These are phyloP conservation scores for Kuraishia ogatae DNA, from an alignment of 805 yeast genomes.

Conservation along the genomic window DNA sequence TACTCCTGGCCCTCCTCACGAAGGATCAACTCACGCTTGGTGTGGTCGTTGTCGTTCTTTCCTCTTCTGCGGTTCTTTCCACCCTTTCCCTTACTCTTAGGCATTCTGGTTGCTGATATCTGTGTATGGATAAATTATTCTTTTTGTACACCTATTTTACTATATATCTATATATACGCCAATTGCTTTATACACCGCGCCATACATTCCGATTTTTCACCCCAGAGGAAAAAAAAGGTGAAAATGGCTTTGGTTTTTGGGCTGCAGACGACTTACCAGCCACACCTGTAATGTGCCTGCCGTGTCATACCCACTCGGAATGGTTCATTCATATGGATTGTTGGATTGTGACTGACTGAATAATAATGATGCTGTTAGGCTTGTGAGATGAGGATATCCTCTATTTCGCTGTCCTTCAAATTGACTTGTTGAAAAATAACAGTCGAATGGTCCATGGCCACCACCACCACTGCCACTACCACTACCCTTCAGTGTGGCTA, in stretches of 20 bases:
- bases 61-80: constrained; percentile 98
- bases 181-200: neutral
- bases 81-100: constrained; percentile 75
- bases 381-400: too few relatives aligned
- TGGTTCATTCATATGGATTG: too few relatives aligned
- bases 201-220: neutral
- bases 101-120: constrained; percentile 42
- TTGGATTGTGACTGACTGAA: too few relatives aligned
- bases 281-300: too few relatives aligned
- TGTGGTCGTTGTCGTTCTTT: constrained; percentile 85
- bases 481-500: neutral
- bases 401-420: too few relatives aligned
- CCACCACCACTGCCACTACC: too few relatives aligned
- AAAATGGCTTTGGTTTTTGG: constrained; percentile 6
- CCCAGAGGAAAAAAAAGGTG: constrained; percentile 2
- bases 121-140: neutral
- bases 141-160: neutral
- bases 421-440: too few relatives aligned
- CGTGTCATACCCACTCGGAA: too few relatives aligned
- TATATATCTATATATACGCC: neutral
- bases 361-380: too few relatives aligned
- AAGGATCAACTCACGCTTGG: constrained; percentile 87
- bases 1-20: constrained; percentile 98
- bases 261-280: neutral
- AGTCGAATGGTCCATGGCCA: too few relatives aligned